These are phyloP conservation scores for Krasilnikovozyma curviuscula DNA, from an alignment of 768 basidiomycete species.

Conservation along the genomic window DNA sequence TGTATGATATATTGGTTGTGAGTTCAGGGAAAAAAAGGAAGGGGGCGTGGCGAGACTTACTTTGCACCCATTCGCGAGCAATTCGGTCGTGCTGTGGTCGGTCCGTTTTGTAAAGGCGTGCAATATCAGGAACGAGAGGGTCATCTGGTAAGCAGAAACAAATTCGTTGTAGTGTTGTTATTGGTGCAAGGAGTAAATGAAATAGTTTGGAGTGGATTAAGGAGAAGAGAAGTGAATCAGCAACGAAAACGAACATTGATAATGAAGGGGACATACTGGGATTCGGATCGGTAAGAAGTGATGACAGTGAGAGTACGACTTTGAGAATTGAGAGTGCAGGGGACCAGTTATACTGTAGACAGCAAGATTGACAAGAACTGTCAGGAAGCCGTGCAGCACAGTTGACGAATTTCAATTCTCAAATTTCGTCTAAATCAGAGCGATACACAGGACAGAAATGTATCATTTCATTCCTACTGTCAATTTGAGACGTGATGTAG, in stretches of 20 bases:
- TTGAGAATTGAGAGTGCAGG: slow-evolving; percentile 86
- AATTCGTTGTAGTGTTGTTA: neutral
- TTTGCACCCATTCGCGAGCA: slow-evolving; percentile 44
- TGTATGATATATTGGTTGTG: too few relatives aligned
- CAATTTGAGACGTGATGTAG: too few relatives aligned
- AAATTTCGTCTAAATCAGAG: too few relatives aligned
- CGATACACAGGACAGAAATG: too few relatives aligned
- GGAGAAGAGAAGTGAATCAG: neutral
- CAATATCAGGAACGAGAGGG: slow-evolving; percentile 45
- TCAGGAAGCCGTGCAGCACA: too few relatives aligned
- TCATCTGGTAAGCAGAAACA: neutral
- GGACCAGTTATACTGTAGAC: slow-evolving; percentile 85
- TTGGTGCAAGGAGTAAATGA: neutral
- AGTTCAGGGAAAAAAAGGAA: neutral
- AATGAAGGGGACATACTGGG: slow-evolving; percentile 40
- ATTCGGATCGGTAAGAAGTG: slow-evolving; percentile 82
- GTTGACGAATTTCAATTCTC: too few relatives aligned
- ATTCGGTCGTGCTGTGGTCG: slow-evolving; percentile 53
- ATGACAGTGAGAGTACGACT: slow-evolving; percentile 80
- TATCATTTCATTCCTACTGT: too few relatives aligned
- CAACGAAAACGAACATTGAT: neutral
- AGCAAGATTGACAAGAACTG: too few relatives aligned
- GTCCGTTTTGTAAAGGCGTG: slow-evolving; percentile 45
- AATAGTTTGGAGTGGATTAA: slow-evolving; percentile 32
- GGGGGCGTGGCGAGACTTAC: neutral